A percentile compares a stretch with the other conserved stretches of the same genome.
Conservation (phyloP, 495 filamentous ascomycete species). For the Durotheca rogersii region DNA sequence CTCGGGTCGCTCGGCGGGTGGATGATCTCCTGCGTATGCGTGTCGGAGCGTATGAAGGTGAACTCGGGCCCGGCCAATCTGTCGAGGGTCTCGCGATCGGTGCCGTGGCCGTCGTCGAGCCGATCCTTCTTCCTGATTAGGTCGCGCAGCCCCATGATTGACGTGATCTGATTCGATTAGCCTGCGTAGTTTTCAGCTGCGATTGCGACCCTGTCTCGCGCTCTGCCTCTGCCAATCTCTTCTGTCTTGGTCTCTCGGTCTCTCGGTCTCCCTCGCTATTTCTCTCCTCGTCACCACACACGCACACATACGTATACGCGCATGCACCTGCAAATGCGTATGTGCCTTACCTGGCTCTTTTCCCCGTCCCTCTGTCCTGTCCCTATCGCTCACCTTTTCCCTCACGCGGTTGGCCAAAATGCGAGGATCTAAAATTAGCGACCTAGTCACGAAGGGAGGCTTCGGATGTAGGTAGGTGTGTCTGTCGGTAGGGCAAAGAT, state of each 20-base stretch:
- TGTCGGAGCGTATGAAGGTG: slow-evolving; percentile 82
- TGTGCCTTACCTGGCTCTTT: too few species aligned
- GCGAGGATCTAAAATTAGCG: background rate
- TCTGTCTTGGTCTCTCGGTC: too few species aligned
- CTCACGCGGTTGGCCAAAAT: background rate
- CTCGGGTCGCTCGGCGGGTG: slow-evolving; percentile 58
- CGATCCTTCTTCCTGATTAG: slow-evolving; percentile 71
- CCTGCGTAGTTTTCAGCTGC: too few species aligned
- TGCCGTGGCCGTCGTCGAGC: slow-evolving; percentile 45
- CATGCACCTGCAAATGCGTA: too few species aligned
- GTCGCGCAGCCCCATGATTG: slow-evolving; percentile 69
- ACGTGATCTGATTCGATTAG: too few species aligned
- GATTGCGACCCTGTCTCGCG: too few species aligned
- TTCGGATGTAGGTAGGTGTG: too few species aligned
- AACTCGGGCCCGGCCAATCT: slow-evolving; percentile 62
- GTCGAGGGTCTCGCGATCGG: slow-evolving; percentile 32
- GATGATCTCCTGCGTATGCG: slow-evolving; percentile 74
- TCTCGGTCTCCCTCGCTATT: too few species aligned
- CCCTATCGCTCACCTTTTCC: background rate
- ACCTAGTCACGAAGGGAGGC: background rate
- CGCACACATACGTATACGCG: too few species aligned
- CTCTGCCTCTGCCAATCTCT: too few species aligned
- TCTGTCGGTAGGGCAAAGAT: too few species aligned
- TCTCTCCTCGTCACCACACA: too few species aligned
- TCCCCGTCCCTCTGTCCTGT: background rate